Evolutionary conservation across 108 stramenopile genomes (phyloP), one percentile per base, ranked within the genome.

Genomic region (Chaetoceros muelleri): DNA sequence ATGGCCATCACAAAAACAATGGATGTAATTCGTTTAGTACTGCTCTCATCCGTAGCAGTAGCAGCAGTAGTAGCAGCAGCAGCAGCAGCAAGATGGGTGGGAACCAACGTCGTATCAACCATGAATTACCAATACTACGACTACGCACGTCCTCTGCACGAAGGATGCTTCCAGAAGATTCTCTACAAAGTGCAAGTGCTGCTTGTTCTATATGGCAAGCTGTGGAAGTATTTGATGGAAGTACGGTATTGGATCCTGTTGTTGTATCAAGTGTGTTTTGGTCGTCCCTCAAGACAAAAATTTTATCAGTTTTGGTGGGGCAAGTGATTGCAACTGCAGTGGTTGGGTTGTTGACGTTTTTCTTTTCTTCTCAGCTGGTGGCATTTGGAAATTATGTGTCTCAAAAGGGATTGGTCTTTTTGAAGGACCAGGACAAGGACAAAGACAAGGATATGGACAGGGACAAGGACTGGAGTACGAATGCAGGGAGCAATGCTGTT

Each of bases 211-310:
- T 65, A 0, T 13, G 52, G 8, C 25, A 49, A 19, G 31, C 70
- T 24, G 60, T 66, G 13, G 60, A 65, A 44, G 24, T 20, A 18
- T 85, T 85, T 62, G 77, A 85, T 65, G 83, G 80, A 27, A 69
- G 66, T 40, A 48, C 65, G 0, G 73, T 79, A 28, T 65, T 72
- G 20, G 72, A 85, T 65, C 62, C 77, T 34, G 77, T 79, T 10
- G 80, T 85, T 10, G 70, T 79, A 18, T 85, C 84, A 7, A 57
- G 61, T 59, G 65, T 59, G 0, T 85, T 75, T 50, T 85, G 84
- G 84, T 67, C 50, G 28, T 46, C 47, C 22, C 44, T 85, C 16
- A 54, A 67, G 48, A 30, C 58, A 28, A 66, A 66, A 57, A 24
- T 85, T 20, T 55, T 79, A 2, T 51, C 69, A 21, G 44, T 85